phyloP scores from a whole-genome alignment of 78 protist species.

The Anaeramoeba ignava region DNA sequence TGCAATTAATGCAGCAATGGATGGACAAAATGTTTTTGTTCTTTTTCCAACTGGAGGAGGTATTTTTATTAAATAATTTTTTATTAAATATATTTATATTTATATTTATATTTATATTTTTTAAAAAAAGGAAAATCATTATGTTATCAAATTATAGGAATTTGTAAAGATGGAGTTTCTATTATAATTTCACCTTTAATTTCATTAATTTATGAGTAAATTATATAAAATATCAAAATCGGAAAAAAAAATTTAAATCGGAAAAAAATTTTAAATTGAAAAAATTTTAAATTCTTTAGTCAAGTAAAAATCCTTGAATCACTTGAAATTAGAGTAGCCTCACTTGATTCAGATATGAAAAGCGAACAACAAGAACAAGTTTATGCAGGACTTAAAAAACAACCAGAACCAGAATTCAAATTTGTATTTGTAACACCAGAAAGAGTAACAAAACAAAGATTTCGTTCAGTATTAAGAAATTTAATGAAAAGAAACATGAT shows the following conservation, averaged over 20 bases:
- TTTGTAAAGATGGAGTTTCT: constrained; percentile 39
- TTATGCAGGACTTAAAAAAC: no score
- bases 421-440: constrained; percentile 44
- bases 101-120: no score
- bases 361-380: no score
- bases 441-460: not conserved
- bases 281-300: no score
- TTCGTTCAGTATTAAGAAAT: not conserved
- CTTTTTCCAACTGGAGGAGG: constrained; percentile 99
- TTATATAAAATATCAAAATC: no score
- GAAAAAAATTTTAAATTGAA: no score
- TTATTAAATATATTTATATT: no score
- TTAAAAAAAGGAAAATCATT: constrained; percentile 96
- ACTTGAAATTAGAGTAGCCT: no score
- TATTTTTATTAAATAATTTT: no score
- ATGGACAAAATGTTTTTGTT: constrained; percentile 66
- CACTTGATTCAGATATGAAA: no score
- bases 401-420: not conserved
- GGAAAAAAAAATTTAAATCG: no score
- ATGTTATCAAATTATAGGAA: constrained; percentile 71
- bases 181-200: constrained; percentile 91
- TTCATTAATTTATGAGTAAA: constrained; percentile 94
- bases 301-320: no score
- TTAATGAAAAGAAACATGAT: constrained; percentile 8
- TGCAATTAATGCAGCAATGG: constrained; percentile 43